Evolutionary conservation across 805 yeast genomes (phyloP).

Genomic region (Yarrowia bubula): DNA sequence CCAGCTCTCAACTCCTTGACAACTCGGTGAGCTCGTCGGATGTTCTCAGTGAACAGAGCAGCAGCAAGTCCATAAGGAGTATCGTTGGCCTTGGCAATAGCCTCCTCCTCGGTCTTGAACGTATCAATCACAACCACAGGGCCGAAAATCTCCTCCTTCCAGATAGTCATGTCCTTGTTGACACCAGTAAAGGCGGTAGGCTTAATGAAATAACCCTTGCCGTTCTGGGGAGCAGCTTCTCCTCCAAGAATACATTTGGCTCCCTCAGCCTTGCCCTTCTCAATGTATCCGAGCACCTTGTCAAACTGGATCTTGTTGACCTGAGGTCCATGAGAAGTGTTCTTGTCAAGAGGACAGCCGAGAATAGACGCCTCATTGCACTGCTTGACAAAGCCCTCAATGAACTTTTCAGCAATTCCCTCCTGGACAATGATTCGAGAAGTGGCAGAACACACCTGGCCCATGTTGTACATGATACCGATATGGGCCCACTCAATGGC

Average conservation of each 20-base stretch:
- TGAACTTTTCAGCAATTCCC: conserved; percentile 71
- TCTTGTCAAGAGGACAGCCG: conserved; percentile 82
- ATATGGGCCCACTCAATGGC: conserved; percentile 72
- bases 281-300: conserved; percentile 72
- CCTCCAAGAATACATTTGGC: conserved; percentile 84
- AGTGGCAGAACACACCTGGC: conserved; percentile 95
- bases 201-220: conserved; percentile 47
- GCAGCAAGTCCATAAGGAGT: conserved; percentile 73
- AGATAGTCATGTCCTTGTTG: conserved; percentile 66
- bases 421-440: conserved; percentile 89
- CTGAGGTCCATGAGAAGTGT: conserved; percentile 87
- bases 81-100: conserved; percentile 72
- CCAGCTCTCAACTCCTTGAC: conserved; percentile 78
- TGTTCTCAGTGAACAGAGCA: conserved; percentile 76
- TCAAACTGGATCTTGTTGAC: conserved; percentile 76
- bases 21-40: conserved; percentile 73
- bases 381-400: conserved; percentile 56
- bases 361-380: conserved; percentile 53
- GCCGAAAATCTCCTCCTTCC: conserved; percentile 90
- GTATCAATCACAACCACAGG: conserved; percentile 85
- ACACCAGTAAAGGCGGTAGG: conserved; percentile 90
- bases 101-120: conserved; percentile 82
- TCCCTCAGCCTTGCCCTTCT: conserved; percentile 78
- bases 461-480: conserved; percentile 91
- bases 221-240: conserved; percentile 49